phyloP scores from a whole-genome alignment of 345 rosid species.

The Bruguiera sexangula region DNA sequence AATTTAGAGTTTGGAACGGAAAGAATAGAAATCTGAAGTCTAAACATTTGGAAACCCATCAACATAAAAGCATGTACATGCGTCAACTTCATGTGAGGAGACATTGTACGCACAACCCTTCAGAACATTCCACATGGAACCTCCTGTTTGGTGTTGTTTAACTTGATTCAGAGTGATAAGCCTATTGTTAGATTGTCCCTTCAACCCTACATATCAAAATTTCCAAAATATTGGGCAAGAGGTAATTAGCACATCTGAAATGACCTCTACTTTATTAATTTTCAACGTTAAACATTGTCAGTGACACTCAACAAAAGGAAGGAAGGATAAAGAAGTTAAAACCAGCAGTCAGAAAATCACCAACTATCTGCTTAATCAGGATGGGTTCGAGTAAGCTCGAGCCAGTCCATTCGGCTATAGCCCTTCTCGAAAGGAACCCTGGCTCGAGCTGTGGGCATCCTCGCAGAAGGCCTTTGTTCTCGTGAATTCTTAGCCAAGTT shows the following conservation, averaged over 20 bases:
- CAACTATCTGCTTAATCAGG: slow-evolving; percentile 89
- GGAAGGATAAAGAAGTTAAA: not conserved
- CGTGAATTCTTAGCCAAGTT: slow-evolving; percentile 23
- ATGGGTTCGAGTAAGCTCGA: slow-evolving; percentile 67
- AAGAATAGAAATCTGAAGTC: not conserved
- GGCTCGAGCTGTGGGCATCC: slow-evolving; percentile 53
- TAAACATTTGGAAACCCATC: slow-evolving; percentile 7
- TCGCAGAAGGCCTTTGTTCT: slow-evolving; percentile 30
- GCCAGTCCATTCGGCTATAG: slow-evolving; percentile 87
- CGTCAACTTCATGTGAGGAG: slow-evolving; percentile 96
- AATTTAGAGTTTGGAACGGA: too few species aligned
- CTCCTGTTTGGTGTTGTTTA: slow-evolving; percentile 63
- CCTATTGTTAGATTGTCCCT: slow-evolving; percentile 81
- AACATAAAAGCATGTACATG: slow-evolving; percentile 18
- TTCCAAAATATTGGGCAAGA: not conserved
- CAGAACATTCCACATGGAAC: slow-evolving; percentile 90
- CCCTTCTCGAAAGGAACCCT: slow-evolving; percentile 95
- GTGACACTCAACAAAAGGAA: not conserved
- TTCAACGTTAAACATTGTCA: not conserved
- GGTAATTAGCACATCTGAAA: not conserved
- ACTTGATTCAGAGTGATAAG: slow-evolving; percentile 69
- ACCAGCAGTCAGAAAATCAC: not conserved
- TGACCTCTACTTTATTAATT: not conserved
- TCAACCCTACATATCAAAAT: slow-evolving; percentile 45
- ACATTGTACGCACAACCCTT: slow-evolving; percentile 82